Base-by-base conservation (phyloP, 2,329 filamentous ascomycete species). In the Akanthomyces muscarius region DNA sequence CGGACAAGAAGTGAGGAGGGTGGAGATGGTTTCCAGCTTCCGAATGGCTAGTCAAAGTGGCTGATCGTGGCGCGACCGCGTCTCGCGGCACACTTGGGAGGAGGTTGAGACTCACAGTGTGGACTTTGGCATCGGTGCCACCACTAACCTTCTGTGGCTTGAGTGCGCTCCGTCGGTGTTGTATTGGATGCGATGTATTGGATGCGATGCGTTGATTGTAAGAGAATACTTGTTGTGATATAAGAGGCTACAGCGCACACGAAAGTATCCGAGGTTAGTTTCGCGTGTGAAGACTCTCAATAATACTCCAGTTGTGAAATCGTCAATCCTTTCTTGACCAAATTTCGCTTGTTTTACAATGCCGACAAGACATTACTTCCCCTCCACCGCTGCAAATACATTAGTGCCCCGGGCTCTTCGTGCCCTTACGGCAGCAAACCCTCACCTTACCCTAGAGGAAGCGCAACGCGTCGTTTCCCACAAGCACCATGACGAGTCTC, bases 391-490 rank as follows among this genome's bases (percentile, higher is more conserved):
- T 13, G 67, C 67, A 18, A 71, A 70, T 57, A 70, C 67, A 8
- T 65, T 71, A 16, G 70, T 70, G 11, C 69, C 68, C n/a, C 64
- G 65, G 6, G 68, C 68, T 6, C 66, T 69, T 10, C 65, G 67
- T 11, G 68, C 69, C 36, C 64, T 71, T 47, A 66, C 66, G 3
- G 57, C 61, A 13, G 65, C 69, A 2, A 83, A 83, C 70, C 79
- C 82, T 3, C 75, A 74, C 6, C 76, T 85, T 5, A 74, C 73
- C 5, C 73, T 84, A 1, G 81, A 85, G 65, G 77, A 79, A 66
- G 69, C 76, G 61, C 82, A 84, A 70, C 74, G 80, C n/a, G 80
- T 84, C 28, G 79, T 84, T 42, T 83, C 77, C 61, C 76, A 84
- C 68, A 78, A 78, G 0, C 69, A 73, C 5, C 73, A 80, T 63